phyloP scores from a whole-genome alignment of 192 early-diverging fungal species.

The Dimargaris xerosporica region DNA sequence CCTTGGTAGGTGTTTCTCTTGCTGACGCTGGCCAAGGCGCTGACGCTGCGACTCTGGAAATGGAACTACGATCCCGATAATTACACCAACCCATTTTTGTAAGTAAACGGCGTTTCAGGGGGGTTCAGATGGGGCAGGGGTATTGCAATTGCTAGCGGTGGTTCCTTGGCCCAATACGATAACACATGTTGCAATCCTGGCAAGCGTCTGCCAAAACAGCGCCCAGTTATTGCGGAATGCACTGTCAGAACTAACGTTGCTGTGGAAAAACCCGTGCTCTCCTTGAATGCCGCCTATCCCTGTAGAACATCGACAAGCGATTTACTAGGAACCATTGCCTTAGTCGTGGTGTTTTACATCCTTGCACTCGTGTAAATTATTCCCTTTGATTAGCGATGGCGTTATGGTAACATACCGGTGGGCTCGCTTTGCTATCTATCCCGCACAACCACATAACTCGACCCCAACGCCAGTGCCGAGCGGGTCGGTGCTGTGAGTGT shows the following conservation, averaged over 20 bases:
- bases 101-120: background rate
- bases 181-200: background rate
- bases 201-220: background rate
- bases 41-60: constrained; percentile 44
- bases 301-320: constrained; percentile 1
- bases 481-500: too few species aligned
- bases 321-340: background rate
- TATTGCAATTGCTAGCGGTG: background rate
- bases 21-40: constrained; percentile 35
- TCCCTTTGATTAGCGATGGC: too few species aligned
- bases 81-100: constrained; percentile 26
- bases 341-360: constrained; percentile 5
- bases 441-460: too few species aligned
- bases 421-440: too few species aligned
- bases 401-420: too few species aligned
- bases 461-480: too few species aligned
- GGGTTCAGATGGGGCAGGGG: background rate
- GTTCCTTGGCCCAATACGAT: background rate
- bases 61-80: constrained; percentile 65
- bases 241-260: background rate
- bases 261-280: too few species aligned
- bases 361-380: background rate
- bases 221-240: background rate
- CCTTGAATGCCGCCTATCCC: background rate
- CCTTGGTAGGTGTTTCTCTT: too few species aligned